Evolutionary conservation across 1,139 yeast species (phyloP).

Genomic region (Debaryomyces subglobosus): DNA sequence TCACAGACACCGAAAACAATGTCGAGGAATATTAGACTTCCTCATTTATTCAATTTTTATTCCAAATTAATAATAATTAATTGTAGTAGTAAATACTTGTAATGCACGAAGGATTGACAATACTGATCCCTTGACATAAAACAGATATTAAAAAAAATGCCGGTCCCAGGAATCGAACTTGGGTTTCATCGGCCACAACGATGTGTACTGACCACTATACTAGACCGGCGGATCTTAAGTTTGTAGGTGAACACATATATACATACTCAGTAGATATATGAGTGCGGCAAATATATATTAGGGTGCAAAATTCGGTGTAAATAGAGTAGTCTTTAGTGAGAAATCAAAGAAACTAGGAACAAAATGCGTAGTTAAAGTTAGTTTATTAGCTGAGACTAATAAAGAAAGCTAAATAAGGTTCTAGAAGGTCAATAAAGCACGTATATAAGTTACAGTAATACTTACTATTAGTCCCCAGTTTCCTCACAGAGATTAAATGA

Average conservation of each 20-base stretch:
- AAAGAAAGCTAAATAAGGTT: not conserved
- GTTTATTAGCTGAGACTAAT: not conserved
- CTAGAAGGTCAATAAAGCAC: not conserved
- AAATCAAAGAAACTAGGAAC: not conserved
- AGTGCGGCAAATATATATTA: too few relatives aligned
- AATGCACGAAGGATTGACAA: not conserved
- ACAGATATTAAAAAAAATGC: conserved; percentile 41
- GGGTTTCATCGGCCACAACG: conserved; percentile 62
- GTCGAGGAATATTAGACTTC: conserved; percentile 46
- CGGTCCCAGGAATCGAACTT: conserved; percentile 62
- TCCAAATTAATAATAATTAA: not conserved
- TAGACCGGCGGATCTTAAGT: conserved; percentile 32
- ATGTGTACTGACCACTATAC: conserved; percentile 59
- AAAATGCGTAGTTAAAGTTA: not conserved
- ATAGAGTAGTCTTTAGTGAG: not conserved
- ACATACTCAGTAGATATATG: too few relatives aligned
- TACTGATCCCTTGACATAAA: too few relatives aligned
- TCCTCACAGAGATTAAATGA: too few relatives aligned
- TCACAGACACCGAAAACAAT: conserved; percentile 80
- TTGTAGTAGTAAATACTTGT: not conserved
- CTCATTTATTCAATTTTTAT: not conserved
- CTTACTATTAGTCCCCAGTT: not conserved
- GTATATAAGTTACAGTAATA: not conserved
- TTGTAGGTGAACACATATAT: too few relatives aligned
- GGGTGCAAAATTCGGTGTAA: too few relatives aligned